Conservation (phyloP, 495 filamentous ascomycete species). For the Hamigera avellanea region DNA sequence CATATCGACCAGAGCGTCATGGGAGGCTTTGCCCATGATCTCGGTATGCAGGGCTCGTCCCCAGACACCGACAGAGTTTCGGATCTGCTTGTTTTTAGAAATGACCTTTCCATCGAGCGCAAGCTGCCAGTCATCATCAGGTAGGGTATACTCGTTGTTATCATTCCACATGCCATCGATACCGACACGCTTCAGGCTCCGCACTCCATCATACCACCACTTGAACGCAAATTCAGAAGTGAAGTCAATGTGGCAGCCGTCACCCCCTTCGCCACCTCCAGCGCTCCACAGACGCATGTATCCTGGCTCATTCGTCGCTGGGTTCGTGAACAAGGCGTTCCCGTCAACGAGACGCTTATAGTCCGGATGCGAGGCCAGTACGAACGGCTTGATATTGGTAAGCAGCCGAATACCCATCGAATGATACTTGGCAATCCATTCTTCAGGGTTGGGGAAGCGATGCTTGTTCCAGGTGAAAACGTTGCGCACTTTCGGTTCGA, state of each 20-base stretch:
- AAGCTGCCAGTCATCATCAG: conserved; percentile 50
- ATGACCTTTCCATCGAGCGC: conserved; percentile 36
- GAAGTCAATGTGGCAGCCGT: conserved; percentile 62
- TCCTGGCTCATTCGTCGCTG: conserved; percentile 37
- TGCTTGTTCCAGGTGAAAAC: conserved; percentile 62
- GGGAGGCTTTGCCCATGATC: conserved; percentile 52
- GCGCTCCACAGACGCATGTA: conserved; percentile 55
- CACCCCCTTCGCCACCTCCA: conserved; percentile 53
- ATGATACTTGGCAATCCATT: conserved; percentile 48
- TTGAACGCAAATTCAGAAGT: conserved; percentile 49
- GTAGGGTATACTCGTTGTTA: conserved; percentile 62
- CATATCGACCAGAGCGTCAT: conserved; percentile 46
- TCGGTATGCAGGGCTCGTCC: conserved; percentile 54
- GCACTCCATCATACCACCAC: conserved; percentile 58
- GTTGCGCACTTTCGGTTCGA: conserved; percentile 52
- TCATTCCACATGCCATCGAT: conserved; percentile 69
- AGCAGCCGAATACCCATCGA: conserved; percentile 49
- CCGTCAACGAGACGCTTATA: conserved; percentile 42
- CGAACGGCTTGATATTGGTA: conserved; percentile 63
- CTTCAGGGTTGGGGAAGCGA: conserved; percentile 53
- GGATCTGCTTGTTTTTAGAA: conserved; percentile 14
- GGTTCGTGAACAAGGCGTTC: conserved; percentile 50
- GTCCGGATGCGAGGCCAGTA: conserved; percentile 50
- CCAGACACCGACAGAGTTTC: conserved; percentile 44
- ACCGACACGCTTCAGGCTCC: conserved; percentile 44